Base-by-base conservation (phyloP, 495 filamentous ascomycete species). In the Penicillium cosmopolitanum region DNA sequence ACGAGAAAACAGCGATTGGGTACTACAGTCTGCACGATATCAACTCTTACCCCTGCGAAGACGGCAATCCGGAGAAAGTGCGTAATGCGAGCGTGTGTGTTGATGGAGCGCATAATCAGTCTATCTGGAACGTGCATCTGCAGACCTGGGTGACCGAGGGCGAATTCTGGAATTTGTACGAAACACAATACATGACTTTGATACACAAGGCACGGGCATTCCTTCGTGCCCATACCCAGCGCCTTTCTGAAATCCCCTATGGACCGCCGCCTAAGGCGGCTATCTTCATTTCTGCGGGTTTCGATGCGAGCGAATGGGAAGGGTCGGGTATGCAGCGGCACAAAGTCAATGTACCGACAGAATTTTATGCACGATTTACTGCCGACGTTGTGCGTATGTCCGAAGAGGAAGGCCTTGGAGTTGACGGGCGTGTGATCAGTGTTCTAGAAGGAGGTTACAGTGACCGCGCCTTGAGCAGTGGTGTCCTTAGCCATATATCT, bases 21-120 rank as follows among this genome's bases (percentile, higher is more conserved):
- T 98, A 98, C 66, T 97, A 95, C 71, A 96, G 92, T 66, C 66
- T 98, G 43, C 95, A 98, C 70, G 95, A 98, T 70, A 97, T 98
- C 74, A 97, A 98, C 74, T 96, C 92, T 8, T 98, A 91, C 67
- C 95, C 95, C 1, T 98, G 95, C 70, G 95, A 98, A 68, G 80
- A 77, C 62, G 96, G 93, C 33, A 93, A 96, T 44, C 84, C 87
- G 40, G 91, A 94, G 8, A 97, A 97, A 69, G 85, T 98, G 51
- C 89, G 86, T 68, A 94, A 91, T 63, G 95, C 95, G 0, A 96
- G 91, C 70, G 69, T 97, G 18, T 97, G 96, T 66, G 84, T 98
- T 53, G 93, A 97, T 51, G 91, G 90, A 57, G 90, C 93, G 2
- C 93, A 97, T 68, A 87, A 89, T 9, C 95, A 98, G 70, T 92